phyloP scores from a whole-genome alignment of 2,329 filamentous ascomycete species.

The Fusarium sarcochroum region DNA sequence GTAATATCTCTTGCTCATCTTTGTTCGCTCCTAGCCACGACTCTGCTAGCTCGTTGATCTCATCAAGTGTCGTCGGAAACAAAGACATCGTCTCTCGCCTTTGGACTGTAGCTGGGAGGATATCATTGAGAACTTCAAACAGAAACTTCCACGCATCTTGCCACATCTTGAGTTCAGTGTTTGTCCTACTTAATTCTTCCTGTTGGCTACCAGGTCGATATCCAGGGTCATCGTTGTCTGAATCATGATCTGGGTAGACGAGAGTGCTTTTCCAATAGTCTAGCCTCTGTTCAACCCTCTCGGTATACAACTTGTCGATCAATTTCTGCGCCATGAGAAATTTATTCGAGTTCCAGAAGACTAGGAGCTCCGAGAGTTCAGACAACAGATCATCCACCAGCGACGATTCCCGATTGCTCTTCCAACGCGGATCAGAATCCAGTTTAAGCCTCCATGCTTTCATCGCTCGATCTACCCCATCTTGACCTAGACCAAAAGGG shows the following conservation, averaged over 20 bases:
- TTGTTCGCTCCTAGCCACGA: conserved; percentile 1
- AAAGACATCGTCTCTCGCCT: neutral
- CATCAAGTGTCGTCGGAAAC: neutral
- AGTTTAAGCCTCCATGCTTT: conserved; percentile 9
- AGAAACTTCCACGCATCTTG: conserved; percentile 2
- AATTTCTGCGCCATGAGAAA: neutral
- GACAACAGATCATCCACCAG: conserved; percentile 3
- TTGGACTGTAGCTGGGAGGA: neutral
- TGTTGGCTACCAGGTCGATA: neutral
- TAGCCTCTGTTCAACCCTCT: neutral
- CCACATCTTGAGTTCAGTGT: neutral
- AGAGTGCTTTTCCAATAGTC: neutral
- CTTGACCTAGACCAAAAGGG: neutral
- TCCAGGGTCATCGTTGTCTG: too few species aligned
- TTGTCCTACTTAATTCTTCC: neutral
- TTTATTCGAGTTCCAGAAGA: neutral
- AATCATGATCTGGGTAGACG: neutral
- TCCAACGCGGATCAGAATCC: conserved; percentile 9
- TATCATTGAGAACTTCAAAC: conserved; percentile 1
- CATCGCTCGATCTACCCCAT: neutral
- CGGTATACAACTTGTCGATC: neutral
- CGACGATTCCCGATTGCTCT: conserved; percentile 1
- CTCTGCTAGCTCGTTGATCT: conserved; percentile 16
- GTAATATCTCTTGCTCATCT: neutral
- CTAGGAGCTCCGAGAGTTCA: conserved; percentile 5